These are phyloP conservation scores for Hortaea werneckii DNA, from an alignment of 2,329 filamentous ascomycete species.

Conservation along the genomic window DNA sequence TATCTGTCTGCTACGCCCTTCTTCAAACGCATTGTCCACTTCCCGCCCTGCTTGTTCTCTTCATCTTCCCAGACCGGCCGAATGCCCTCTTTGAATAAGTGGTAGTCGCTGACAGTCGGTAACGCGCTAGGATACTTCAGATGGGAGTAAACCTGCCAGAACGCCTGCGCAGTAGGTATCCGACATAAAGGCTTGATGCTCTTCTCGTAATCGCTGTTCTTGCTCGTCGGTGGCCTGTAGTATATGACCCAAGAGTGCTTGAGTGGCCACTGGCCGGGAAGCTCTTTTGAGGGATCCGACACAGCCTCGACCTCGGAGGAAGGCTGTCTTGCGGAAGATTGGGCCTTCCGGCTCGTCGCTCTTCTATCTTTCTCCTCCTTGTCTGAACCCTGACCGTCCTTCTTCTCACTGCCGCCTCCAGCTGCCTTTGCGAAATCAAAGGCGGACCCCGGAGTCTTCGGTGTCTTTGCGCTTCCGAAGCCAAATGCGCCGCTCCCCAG, in stretches of 20 bases:
- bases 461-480: conserved; percentile 78
- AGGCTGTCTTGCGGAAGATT: conserved; percentile 12
- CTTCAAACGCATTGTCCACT: conserved; percentile 94
- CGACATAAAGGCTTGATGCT: conserved; percentile 79
- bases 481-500: conserved; percentile 92
- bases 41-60: conserved; percentile 89
- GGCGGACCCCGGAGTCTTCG: conserved; percentile 63
- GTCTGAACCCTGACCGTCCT: conserved; percentile 40
- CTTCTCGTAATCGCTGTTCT: conserved; percentile 97
- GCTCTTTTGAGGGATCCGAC: conserved; percentile 27
- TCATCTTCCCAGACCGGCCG: conserved; percentile 98
- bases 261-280: conserved; percentile 41
- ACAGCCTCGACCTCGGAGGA: conserved; percentile 7
- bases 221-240: conserved; percentile 93
- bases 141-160: conserved; percentile 81
- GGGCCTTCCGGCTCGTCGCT: conserved; percentile 17
- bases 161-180: conserved; percentile 76
- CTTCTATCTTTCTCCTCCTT: conserved; percentile 18
- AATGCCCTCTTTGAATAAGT: conserved; percentile 94
- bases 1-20: conserved; percentile 95
- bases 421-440: conserved; percentile 63
- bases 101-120: conserved; percentile 91
- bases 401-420: conserved; percentile 46
- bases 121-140: conserved; percentile 80
- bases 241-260: conserved; percentile 92